Evolutionary conservation across 495 filamentous ascomycete genomes (phyloP).

Genomic region (Chlorociboria aeruginascens): DNA sequence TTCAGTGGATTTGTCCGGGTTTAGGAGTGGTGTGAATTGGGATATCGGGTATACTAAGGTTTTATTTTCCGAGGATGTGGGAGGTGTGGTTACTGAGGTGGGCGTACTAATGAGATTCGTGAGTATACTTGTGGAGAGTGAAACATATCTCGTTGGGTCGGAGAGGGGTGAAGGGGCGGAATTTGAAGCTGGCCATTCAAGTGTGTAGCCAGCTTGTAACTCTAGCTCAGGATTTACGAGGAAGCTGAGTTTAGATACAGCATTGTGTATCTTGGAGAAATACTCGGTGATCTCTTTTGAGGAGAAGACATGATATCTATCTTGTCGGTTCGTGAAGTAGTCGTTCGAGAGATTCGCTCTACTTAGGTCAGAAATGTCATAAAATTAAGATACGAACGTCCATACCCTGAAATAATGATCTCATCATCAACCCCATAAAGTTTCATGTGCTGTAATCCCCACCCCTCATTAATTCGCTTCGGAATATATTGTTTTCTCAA

Average conservation of each 20-base stretch:
- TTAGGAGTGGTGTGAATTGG: conserved; percentile 74
- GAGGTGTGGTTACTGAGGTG: neutral
- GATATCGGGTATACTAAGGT: conserved; percentile 77
- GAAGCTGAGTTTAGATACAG: conserved; percentile 71
- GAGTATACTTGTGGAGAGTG: conserved; percentile 53
- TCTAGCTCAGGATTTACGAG: conserved; percentile 51
- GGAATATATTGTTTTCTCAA: conserved; percentile 73
- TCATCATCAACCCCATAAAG: conserved; percentile 94
- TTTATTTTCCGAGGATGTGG: conserved; percentile 29
- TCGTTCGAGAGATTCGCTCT: conserved; percentile 86
- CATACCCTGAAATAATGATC: conserved; percentile 82
- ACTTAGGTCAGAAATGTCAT: neutral
- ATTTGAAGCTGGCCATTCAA: conserved; percentile 74
- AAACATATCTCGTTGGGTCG: conserved; percentile 53
- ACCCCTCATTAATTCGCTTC: conserved; percentile 89
- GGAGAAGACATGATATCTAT: conserved; percentile 86
- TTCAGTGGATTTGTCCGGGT: conserved; percentile 76
- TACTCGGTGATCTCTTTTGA: conserved; percentile 70
- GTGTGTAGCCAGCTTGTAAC: conserved; percentile 47
- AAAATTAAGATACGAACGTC: neutral
- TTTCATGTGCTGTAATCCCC: conserved; percentile 99
- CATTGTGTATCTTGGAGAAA: conserved; percentile 64
- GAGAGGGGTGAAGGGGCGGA: conserved; percentile 57
- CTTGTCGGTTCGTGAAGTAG: conserved; percentile 93
- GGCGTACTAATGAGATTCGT: conserved; percentile 47